A percentile compares a stretch with the other conserved stretches of the same genome.
Evolutionary conservation across 1,284 basidiomycete genomes (phyloP).

Genomic region (Tilletiaria anomala): DNA sequence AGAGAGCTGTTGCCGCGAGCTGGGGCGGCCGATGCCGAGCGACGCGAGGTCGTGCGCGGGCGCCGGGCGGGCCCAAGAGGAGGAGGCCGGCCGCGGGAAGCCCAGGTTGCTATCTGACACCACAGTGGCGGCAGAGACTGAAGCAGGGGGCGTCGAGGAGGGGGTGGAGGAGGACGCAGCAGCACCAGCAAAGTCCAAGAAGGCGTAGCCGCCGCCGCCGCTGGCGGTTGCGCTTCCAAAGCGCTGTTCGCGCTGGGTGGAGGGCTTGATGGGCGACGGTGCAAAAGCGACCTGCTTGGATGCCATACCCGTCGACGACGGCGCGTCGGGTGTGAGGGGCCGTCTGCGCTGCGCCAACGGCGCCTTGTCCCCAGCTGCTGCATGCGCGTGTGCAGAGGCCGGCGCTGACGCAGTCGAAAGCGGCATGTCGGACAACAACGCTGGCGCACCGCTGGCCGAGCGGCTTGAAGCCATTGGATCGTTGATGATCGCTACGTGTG

Average conservation of each 20-base stretch:
- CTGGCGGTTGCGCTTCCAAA: not conserved
- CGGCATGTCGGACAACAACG: not conserved
- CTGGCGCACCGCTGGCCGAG: no score
- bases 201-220: not conserved
- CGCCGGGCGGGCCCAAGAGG: no score
- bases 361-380: conserved; percentile 1
- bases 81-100: no score
- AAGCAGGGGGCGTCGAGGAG: not conserved
- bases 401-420: not conserved
- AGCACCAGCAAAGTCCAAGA: not conserved
- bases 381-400: not conserved
- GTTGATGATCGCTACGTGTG: no score
- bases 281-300: conserved; percentile 25
- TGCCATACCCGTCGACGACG: not conserved
- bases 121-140: not conserved
- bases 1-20: no score
- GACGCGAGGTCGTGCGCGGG: no score
- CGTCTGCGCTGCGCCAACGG: not conserved
- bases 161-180: not conserved
- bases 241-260: no score
- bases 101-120: conserved; percentile 8
- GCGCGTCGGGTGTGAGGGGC: not conserved
- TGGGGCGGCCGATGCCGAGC: no score
- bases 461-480: no score
- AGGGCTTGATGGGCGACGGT: conserved; percentile 28